phyloP scores from a whole-genome alignment of 208 protist species.

The Crithidia thermophila region DNA sequence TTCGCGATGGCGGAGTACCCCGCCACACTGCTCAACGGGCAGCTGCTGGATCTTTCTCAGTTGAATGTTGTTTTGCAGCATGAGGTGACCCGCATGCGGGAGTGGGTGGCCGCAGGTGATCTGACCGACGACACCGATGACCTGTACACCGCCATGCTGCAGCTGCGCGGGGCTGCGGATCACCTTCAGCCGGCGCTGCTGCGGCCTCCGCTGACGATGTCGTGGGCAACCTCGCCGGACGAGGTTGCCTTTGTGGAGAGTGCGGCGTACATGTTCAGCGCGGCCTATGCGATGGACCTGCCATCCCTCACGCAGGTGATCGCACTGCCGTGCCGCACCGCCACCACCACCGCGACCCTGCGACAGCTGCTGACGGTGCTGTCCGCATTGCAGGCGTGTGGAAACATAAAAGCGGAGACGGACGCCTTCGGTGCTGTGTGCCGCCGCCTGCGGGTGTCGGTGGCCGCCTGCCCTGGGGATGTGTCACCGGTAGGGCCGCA shows the following conservation, averaged over 20 bases:
- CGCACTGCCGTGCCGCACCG: slow-evolving; percentile 20
- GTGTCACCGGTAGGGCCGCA: not conserved
- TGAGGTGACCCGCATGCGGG: slow-evolving; percentile 31
- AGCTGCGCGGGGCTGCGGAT: slow-evolving; percentile 30
- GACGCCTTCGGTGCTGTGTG: slow-evolving; percentile 8
- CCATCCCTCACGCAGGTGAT: slow-evolving; percentile 33
- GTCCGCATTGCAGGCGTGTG: slow-evolving; percentile 18
- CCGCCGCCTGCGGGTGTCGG: slow-evolving; percentile 14
- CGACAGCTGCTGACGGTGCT: slow-evolving; percentile 28
- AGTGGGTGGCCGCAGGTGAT: slow-evolving; percentile 29
- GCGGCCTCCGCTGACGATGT: slow-evolving; percentile 12
- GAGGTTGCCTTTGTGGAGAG: slow-evolving; percentile 27
- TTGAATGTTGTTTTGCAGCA: slow-evolving; percentile 15
- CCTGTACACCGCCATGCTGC: slow-evolving; percentile 58
- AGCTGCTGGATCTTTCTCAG: slow-evolving; percentile 4
- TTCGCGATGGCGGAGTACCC: slow-evolving; percentile 25
- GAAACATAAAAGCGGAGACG: not conserved
- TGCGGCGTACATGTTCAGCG: slow-evolving; percentile 29
- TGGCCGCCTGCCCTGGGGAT: slow-evolving; percentile 5
- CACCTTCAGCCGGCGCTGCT: slow-evolving; percentile 23
- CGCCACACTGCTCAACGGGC: slow-evolving; percentile 56
- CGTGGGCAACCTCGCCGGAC: slow-evolving; percentile 1
- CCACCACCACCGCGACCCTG: slow-evolving; percentile 11
- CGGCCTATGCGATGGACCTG: slow-evolving; percentile 28
- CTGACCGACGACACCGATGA: slow-evolving; percentile 41